These are phyloP conservation scores for Amanita thiersii DNA, from an alignment of 768 basidiomycete genomes.

Conservation along the genomic window DNA sequence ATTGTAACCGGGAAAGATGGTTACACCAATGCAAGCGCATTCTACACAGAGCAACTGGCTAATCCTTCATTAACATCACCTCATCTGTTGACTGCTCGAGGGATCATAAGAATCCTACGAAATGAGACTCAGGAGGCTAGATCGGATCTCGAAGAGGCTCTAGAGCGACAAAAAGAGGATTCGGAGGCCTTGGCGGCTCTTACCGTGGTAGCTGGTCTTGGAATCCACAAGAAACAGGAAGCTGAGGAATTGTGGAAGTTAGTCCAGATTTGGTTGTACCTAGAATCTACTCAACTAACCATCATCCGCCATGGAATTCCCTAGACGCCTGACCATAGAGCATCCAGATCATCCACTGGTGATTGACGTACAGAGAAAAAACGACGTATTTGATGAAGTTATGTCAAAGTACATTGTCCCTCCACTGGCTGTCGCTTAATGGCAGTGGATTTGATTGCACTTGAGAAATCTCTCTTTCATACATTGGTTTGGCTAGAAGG, in stretches of 20 bases:
- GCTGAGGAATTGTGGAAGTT: constrained; percentile 66
- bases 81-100: constrained; percentile 71
- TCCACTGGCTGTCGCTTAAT: constrained; percentile 15
- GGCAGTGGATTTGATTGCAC: too few species aligned
- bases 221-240: constrained; percentile 47
- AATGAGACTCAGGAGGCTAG: constrained; percentile 71
- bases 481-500: too few species aligned
- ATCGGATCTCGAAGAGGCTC: constrained; percentile 72
- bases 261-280: constrained; percentile 18
- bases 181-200: constrained; percentile 63
- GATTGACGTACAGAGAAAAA: constrained; percentile 50
- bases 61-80: constrained; percentile 73
- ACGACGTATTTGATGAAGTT: constrained; percentile 52
- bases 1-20: constrained; percentile 68
- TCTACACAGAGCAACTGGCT: constrained; percentile 78
- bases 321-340: constrained; percentile 34
- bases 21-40: constrained; percentile 46
- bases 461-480: too few species aligned
- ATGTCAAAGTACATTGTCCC: constrained; percentile 58
- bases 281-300: constrained; percentile 4
- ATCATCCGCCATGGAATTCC: constrained; percentile 1
- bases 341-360: constrained; percentile 68
- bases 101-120: constrained; percentile 68
- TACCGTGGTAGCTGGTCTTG: constrained; percentile 56
- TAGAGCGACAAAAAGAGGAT: constrained; percentile 49